Conservation (phyloP, 805 yeast species). For the Starmerella sp. region DNA sequence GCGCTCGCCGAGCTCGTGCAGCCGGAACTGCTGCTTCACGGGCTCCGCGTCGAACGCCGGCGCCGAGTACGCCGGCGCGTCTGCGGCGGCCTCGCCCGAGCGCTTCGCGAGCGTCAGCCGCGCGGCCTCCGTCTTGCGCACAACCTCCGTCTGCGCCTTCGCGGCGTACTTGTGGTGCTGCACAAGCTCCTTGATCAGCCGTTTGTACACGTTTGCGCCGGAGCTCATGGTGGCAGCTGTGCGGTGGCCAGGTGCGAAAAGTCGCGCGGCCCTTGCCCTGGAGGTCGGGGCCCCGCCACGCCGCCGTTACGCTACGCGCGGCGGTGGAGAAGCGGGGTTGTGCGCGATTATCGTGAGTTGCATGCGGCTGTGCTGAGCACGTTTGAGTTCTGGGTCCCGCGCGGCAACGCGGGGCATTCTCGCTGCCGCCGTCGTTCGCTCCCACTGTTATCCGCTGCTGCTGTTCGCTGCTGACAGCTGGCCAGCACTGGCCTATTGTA, state of each 20-base stretch:
- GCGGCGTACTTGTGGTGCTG: constrained; percentile 11
- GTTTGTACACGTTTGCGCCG: constrained; percentile 1
- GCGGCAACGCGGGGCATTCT: no score
- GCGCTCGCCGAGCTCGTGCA: constrained; percentile 5
- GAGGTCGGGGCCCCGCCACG: neutral
- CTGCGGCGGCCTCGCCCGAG: constrained; percentile 3
- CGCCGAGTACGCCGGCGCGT: constrained; percentile 2
- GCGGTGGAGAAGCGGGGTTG: no score
- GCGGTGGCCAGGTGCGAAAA: neutral
- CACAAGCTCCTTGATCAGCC: constrained; percentile 10
- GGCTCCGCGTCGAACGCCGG: constrained; percentile 29
- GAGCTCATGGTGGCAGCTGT: constrained; percentile 33
- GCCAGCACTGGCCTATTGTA: no score
- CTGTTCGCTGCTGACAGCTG: no score
- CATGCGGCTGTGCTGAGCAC: no score
- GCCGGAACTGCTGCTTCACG: constrained; percentile 46
- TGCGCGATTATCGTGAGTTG: no score
- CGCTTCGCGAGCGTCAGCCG: constrained; percentile 2
- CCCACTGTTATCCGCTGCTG: no score
- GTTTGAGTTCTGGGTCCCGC: no score
- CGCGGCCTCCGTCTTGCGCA: constrained; percentile 5
- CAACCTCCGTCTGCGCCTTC: constrained; percentile 9
- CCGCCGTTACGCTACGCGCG: no score
- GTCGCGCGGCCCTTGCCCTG: constrained; percentile 1
- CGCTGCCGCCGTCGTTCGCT: no score